Conservation (phyloP, 2,329 filamentous ascomycete genomes). For the Cordyceps cicadae region DNA sequence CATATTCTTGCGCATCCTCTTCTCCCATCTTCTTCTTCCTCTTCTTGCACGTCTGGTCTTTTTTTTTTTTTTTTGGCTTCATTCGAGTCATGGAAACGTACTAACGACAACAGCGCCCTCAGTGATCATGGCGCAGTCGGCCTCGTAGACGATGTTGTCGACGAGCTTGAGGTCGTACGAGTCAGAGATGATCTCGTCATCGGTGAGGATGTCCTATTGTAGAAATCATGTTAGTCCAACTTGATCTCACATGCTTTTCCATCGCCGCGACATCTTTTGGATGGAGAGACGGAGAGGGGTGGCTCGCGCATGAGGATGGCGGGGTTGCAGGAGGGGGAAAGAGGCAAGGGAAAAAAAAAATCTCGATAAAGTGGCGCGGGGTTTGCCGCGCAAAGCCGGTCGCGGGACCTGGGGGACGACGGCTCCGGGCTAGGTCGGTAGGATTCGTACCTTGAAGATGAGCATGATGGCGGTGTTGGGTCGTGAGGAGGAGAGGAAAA, state of each 20-base stretch:
- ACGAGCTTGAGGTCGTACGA: constrained; percentile 77
- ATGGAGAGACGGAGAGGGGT: not conserved
- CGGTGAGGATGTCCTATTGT: constrained; percentile 73
- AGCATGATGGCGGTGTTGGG: constrained; percentile 12
- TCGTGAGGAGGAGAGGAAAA: not conserved
- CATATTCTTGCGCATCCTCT: not conserved
- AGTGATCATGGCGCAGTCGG: constrained; percentile 83
- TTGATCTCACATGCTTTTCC: not conserved
- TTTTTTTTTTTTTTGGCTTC: not conserved
- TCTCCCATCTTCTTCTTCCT: no score
- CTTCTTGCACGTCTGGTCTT: not conserved
- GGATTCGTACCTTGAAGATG: constrained; percentile 11
- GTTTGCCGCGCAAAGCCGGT: not conserved
- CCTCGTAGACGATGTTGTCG: constrained; percentile 77
- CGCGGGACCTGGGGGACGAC: not conserved
- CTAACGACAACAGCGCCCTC: constrained; percentile 66
- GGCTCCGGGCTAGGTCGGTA: not conserved
- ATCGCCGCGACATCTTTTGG: not conserved
- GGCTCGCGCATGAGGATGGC: not conserved
- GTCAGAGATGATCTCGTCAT: constrained; percentile 95
- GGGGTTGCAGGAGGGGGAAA: constrained; percentile 7
- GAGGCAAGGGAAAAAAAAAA: not conserved
- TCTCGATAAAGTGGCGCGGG: not conserved
- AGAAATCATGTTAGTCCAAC: not conserved
- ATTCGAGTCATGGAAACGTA: constrained; percentile 36